Evolutionary conservation across 208 protist genomes (phyloP), one percentile per base, ranked within the genome.

Genomic region (Acanthamoeba royreba): DNA sequence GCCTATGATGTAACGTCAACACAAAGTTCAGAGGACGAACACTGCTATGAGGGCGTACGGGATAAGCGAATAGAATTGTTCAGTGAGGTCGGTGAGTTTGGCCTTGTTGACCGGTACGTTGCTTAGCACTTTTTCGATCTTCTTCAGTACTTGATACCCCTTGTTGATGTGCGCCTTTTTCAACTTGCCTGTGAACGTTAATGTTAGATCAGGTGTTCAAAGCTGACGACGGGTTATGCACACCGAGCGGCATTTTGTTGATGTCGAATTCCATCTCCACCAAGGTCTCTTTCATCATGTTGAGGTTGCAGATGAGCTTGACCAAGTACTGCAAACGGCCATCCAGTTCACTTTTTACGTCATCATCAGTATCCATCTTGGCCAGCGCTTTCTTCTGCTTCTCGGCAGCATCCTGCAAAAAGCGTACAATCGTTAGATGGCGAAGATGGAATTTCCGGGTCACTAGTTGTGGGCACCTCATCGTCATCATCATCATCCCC

Each of bases 161-260:
- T 96, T 86, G 35, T 86, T 52, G 47, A 97, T 96, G 45, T 97
- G 96, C 38, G 43, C 45, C 72, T 95, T 97, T 40, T 95, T 94
- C 35, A 97, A 53, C 92, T 96, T 96, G 52, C 96, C 61, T 83
- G 43, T 0, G 33, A 11, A 11, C 35, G 5, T 55, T 53, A 17
- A 2, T 86, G 79, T 87, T 35, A 52, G 53, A 61, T 61, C n/a
- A 28, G 19, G 22, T 61, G n/a, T n/a, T n/a, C n/a, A n/a, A n/a
- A n/a, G n/a, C n/a, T n/a, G n/a, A n/a, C n/a, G n/a, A n/a, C n/a
- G n/a, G n/a, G n/a, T n/a, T n/a, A n/a, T n/a, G n/a, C n/a, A n/a
- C n/a, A 89, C 81, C 96, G 3, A 96, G 58, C 4, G 95, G 95
- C 94, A 96, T 94, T 43, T 96, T 94, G 79, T 88, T 93, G 69